phyloP scores from a whole-genome alignment of 2,329 filamentous ascomycete genomes.

The Alternaria gansuensis region DNA sequence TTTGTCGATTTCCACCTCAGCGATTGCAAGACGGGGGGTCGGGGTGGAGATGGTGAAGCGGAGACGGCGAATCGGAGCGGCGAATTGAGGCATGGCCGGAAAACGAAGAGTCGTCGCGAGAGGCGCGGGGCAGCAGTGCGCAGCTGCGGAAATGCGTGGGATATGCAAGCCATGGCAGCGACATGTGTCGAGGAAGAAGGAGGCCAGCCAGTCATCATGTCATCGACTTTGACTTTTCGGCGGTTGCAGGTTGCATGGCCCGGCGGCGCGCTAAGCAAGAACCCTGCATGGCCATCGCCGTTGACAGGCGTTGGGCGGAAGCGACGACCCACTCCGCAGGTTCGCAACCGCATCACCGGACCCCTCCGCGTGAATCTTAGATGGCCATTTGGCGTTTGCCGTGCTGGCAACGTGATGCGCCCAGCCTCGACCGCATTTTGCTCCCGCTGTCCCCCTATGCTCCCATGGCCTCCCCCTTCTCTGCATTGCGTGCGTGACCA shows the following conservation, averaged over 20 bases:
- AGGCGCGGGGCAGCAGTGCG: constrained; percentile 51
- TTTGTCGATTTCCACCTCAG: constrained; percentile 51
- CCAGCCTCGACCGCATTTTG: constrained; percentile 17
- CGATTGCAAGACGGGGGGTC: constrained; percentile 40
- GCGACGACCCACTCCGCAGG: constrained; percentile 21
- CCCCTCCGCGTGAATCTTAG: constrained; percentile 21
- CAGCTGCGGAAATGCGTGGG: constrained; percentile 51
- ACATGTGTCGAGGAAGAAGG: constrained; percentile 8
- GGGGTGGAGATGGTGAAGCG: constrained; percentile 29
- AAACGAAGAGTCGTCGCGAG: constrained; percentile 48
- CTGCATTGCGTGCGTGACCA: constrained; percentile 5
- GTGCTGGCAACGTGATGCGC: constrained; percentile 21
- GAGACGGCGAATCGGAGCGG: constrained; percentile 34
- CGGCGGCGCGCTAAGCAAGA: constrained; percentile 15
- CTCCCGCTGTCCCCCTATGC: constrained; percentile 5
- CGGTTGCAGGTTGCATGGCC: constrained; percentile 25
- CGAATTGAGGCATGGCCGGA: constrained; percentile 44
- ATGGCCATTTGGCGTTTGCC: constrained; percentile 23
- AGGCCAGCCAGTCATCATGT: constrained; percentile 13
- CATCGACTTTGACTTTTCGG: constrained; percentile 23
- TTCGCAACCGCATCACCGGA: constrained; percentile 28
- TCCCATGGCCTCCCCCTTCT: constrained; percentile 2
- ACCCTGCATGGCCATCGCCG: constrained; percentile 23
- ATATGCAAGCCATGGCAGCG: constrained; percentile 48
- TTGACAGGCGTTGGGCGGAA: constrained; percentile 28